Base-by-base conservation (phyloP, 2,329 filamentous ascomycete genomes). In the Xylariaceae sp. region DNA sequence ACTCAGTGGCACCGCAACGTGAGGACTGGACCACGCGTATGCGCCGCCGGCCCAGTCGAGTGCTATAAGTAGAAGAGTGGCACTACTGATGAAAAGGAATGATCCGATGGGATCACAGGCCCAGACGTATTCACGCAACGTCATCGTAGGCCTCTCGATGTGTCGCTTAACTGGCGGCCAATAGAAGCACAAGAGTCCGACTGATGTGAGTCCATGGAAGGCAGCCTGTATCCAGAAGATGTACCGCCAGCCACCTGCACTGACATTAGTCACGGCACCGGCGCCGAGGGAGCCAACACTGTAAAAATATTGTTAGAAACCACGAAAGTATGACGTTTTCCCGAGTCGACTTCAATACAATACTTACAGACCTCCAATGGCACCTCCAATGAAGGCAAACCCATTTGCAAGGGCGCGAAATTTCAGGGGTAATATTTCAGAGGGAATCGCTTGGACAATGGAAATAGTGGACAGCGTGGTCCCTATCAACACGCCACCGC, bases 201-300 rank as follows among this genome's bases (percentile, higher is more conserved):
- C 29, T 2, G 74, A 72, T 0, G 78, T 80, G 11, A 74, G 66
- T 7, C 73, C 72, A 55, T 82, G 80, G 54, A 83, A 77, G 6
- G 72, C 79, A 1, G 80, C 80, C 65, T 83, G 81, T 11, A 83
- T 81, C 81, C 81, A 84, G 63, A 82, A 84, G 58, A 84, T 83
- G 59, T 77, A 75, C 1, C 81, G 72, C 81, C 81, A 84, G 16
- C 81, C 81, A 1, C 65, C 69, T 0, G 72, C 57, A 45, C 71
- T 70, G 10, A 73, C 64, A 53, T 81, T 79, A 0, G 81, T 81
- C 2, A 82, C 75, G 6, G 74, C 79, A 2, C 81, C 81, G 6
- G 80, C 78, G 21, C 77, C 75, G 4, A 83, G 70, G 10, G 71
- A 67, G 10, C 78, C 81, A 13, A 81, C 67, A 1, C 78, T 80